phyloP scores from a whole-genome alignment of 2,329 filamentous ascomycete species.

The Fusarium devonianum region DNA sequence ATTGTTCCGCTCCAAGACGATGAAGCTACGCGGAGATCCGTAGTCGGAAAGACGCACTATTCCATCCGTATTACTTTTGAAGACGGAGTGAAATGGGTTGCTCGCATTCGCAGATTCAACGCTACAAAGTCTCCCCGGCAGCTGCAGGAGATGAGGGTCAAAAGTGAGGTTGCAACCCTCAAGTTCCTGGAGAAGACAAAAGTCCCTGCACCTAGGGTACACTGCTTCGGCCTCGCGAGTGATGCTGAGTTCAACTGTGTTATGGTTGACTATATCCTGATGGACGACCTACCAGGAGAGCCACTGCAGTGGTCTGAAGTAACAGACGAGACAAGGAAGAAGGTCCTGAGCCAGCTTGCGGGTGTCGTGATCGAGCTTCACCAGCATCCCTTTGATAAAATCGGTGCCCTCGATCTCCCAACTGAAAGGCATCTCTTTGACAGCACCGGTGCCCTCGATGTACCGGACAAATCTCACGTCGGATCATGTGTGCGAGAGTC shows the following conservation, averaged over 20 bases:
- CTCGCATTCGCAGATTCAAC: background rate
- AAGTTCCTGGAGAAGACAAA: background rate
- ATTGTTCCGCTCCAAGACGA: background rate
- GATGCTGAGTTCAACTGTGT: background rate
- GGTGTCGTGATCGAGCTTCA: background rate
- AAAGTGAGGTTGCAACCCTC: background rate
- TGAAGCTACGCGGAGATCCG: background rate
- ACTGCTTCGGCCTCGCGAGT: background rate
- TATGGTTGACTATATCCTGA: background rate
- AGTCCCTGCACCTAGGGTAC: background rate
- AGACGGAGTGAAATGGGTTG: background rate
- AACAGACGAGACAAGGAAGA: background rate
- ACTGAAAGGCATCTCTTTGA: background rate
- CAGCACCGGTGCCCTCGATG: background rate
- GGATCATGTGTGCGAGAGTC: background rate
- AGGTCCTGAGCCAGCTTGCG: background rate
- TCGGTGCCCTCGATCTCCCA: background rate
- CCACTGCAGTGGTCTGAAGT: background rate
- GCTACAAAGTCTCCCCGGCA: no score
- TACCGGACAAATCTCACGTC: background rate
- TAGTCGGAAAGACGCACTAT: background rate
- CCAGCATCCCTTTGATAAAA: background rate
- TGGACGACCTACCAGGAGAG: background rate
- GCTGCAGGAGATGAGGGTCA: background rate
- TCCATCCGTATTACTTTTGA: background rate